A percentile compares a stretch with the other conserved stretches of the same genome.
Evolutionary conservation across 805 yeast genomes (phyloP).

Genomic region (Wickerhamiella siamensis): DNA sequence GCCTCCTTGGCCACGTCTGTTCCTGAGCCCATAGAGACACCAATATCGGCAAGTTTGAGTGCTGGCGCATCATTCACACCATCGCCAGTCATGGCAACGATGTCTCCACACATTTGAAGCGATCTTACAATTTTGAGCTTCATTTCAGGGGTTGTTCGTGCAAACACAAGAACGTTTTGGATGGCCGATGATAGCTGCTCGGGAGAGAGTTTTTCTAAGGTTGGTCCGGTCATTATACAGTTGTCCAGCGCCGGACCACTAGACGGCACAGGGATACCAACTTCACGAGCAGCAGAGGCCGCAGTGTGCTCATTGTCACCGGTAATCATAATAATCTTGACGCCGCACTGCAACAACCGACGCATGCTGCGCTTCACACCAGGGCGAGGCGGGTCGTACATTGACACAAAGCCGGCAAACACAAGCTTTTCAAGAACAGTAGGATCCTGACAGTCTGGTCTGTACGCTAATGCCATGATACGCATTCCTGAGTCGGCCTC

Average conservation of each 20-base stretch:
- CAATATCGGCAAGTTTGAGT: constrained; percentile 85
- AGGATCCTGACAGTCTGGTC: constrained; percentile 58
- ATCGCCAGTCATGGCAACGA: constrained; percentile 99
- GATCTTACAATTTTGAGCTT: constrained; percentile 36
- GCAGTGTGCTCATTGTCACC: constrained; percentile 44
- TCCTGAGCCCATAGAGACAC: constrained; percentile 81
- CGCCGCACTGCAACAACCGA: constrained; percentile 77
- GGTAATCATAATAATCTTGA: constrained; percentile 97
- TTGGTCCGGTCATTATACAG: constrained; percentile 75
- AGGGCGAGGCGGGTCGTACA: constrained; percentile 97
- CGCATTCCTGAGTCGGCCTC: constrained; percentile 79
- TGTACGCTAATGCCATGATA: constrained; percentile 65
- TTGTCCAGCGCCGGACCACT: constrained; percentile 34
- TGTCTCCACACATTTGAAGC: constrained; percentile 60
- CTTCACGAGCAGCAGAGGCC: constrained; percentile 33
- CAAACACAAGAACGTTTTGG: constrained; percentile 51
- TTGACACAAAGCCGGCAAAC: constrained; percentile 80
- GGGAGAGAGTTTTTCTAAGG: constrained; percentile 58
- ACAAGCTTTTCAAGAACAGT: constrained; percentile 63
- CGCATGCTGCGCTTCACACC: constrained; percentile 65
- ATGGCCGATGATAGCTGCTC: constrained; percentile 62
- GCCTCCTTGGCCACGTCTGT: constrained; percentile 99
- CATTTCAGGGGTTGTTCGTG: constrained; percentile 35
- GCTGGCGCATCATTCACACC: constrained; percentile 99
- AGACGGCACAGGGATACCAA: constrained; percentile 53